Evolutionary conservation across 805 yeast species (phyloP), one percentile per base, ranked within the genome.

Genomic region (Cyberlindnera euphorbiae): DNA sequence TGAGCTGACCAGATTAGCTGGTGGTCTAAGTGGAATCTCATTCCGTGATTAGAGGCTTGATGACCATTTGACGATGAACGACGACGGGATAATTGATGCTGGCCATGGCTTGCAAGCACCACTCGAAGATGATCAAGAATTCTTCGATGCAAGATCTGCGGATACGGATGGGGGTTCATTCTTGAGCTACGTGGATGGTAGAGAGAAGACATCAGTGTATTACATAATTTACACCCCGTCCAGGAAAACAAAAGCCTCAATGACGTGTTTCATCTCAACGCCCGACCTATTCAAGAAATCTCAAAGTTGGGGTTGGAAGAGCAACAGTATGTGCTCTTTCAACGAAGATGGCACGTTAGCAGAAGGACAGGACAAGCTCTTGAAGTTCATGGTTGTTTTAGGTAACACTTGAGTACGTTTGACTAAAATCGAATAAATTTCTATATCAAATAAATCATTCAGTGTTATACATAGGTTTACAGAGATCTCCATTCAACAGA

Each of bases 301-400:
- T 1, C 79, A 75, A 51, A 71, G 77, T 42, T 74, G 80, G 80
- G 79, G 80, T 0, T 74, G 80, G 80, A 73, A 73, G 40, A 69
- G 76, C 42, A 69, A 67, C 33, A 69, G 73, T 30, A 66, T 74
- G 70, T 73, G 76, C 35, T 58, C 68, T 4, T 71, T 72, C 46
- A 64, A 69, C 33, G 75, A 71, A 28, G 69, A 67, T 47, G 74
- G 75, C 4, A 59, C 66, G 0, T 59, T 69, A 41, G 64, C 66
- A 6, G 62, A 56, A 17, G 71, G 66, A 6, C 72, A 68, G 39
- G 68, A 66, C 35, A 62, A 64, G 14, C 56, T 67, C 23, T 42
- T 71, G 34, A 70, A 69, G 48, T 72, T 72, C 40, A 70, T 67
- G 71, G 69, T 72, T 30, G 68, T 68, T 16, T 46, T 72, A 14